Percentiles rank a stretch among this genome's conserved stretches.
Conservation (phyloP, 164 flowering plant species). For the Malania oleifera region DNA sequence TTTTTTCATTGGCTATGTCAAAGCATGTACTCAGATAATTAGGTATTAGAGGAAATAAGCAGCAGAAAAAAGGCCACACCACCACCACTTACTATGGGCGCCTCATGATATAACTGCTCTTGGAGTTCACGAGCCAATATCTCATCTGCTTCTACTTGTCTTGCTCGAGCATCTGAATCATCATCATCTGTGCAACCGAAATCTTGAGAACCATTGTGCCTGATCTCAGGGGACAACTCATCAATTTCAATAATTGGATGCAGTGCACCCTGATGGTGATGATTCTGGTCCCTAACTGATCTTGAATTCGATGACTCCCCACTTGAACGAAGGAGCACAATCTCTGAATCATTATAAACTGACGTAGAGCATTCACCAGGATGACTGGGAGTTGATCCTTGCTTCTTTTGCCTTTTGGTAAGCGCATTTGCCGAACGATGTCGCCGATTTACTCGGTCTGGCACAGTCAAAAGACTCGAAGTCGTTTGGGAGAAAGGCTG, state of each 20-base stretch:
- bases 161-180: slow-evolving; percentile 41
- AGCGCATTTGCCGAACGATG: slow-evolving; percentile 13
- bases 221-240: slow-evolving; percentile 38
- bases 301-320: slow-evolving; percentile 34
- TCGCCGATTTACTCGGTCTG: slow-evolving; percentile 11
- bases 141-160: slow-evolving; percentile 91
- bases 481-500: slow-evolving; percentile 12
- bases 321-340: slow-evolving; percentile 33
- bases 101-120: slow-evolving; percentile 75
- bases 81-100: slow-evolving; percentile 26
- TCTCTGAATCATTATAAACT: slow-evolving; percentile 34
- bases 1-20: no score
- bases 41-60: neutral
- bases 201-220: slow-evolving; percentile 11
- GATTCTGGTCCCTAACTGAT: slow-evolving; percentile 23
- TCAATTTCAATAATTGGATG: slow-evolving; percentile 46
- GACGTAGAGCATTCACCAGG: slow-evolving; percentile 36
- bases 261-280: slow-evolving; percentile 12
- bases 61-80: slow-evolving; percentile 44
- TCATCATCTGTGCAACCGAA: slow-evolving; percentile 15
- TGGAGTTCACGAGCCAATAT: slow-evolving; percentile 85
- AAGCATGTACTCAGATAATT: no score
- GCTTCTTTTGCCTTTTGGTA: slow-evolving; percentile 45
- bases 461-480: slow-evolving; percentile 16
- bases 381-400: slow-evolving; percentile 21